Conservation (phyloP, 768 basidiomycete genomes). For the Porpolomopsis calyptriformis region DNA sequence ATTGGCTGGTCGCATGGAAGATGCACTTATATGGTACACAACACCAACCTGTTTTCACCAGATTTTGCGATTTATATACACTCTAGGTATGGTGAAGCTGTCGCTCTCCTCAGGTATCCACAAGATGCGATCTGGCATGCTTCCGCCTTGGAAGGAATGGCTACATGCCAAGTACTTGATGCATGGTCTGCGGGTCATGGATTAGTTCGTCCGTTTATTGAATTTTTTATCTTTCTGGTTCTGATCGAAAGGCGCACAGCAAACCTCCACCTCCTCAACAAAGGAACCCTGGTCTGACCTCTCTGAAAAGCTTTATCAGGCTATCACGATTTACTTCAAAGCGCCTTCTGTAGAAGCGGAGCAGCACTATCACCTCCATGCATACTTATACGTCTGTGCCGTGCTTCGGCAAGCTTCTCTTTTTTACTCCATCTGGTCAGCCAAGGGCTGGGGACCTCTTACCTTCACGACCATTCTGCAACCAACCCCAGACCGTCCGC, state of each 20-base stretch:
- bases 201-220: slow-evolving; percentile 37
- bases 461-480: slow-evolving; percentile 70
- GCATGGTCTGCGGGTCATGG: slow-evolving; percentile 74
- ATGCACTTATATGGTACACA: slow-evolving; percentile 69
- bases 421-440: slow-evolving; percentile 70
- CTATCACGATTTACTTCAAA: slow-evolving; percentile 49
- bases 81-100: slow-evolving; percentile 75
- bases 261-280: slow-evolving; percentile 37
- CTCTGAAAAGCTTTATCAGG: slow-evolving; percentile 64
- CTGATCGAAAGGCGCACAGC: slow-evolving; percentile 26
- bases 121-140: slow-evolving; percentile 87
- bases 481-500: slow-evolving; percentile 49
- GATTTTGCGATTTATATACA: background rate
- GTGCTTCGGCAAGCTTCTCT: slow-evolving; percentile 67
- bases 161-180: slow-evolving; percentile 68
- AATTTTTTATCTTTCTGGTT: slow-evolving; percentile 6
- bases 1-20: slow-evolving; percentile 73
- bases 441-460: slow-evolving; percentile 80
- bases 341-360: slow-evolving; percentile 43
- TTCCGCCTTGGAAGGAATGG: slow-evolving; percentile 75
- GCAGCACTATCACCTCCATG: slow-evolving; percentile 48
- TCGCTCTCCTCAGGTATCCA: slow-evolving; percentile 60
- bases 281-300: slow-evolving; percentile 73
- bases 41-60: background rate
- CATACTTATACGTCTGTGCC: slow-evolving; percentile 57